Evolutionary conservation across 2,329 filamentous ascomycete species (phyloP).

Genomic region (Xylaria sp.): DNA sequence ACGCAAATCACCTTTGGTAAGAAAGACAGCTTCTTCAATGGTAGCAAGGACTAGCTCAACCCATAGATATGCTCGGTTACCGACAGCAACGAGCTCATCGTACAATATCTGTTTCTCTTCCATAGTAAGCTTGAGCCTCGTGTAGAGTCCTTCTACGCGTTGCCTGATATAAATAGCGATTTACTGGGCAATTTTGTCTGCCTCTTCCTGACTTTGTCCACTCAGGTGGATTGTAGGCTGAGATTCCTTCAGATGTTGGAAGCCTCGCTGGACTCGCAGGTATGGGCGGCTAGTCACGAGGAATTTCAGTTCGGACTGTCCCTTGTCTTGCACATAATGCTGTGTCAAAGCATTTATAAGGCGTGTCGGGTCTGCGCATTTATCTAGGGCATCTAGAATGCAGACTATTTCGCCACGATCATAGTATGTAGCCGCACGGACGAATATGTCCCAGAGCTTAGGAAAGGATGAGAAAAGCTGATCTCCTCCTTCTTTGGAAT

Average conservation of each 20-base stretch:
- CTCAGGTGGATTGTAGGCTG: conserved; percentile 14
- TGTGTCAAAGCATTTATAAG: neutral
- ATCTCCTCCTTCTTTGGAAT: conserved; percentile 41
- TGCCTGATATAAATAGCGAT: conserved; percentile 13
- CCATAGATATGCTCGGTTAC: no score
- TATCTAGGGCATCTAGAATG: conserved; percentile 26
- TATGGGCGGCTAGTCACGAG: conserved; percentile 23
- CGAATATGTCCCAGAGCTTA: conserved; percentile 39
- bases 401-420: conserved; percentile 26
- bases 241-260: neutral
- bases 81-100: no score
- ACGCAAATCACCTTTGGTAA: neutral
- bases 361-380: conserved; percentile 17
- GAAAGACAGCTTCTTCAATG: neutral
- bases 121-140: no score
- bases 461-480: conserved; percentile 38
- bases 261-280: neutral
- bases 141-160: no score
- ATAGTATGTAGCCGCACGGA: neutral
- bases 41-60: neutral
- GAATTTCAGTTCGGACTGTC: conserved; percentile 20
- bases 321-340: no score
- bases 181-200: conserved; percentile 14
- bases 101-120: no score
- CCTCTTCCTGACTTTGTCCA: conserved; percentile 10